These are phyloP conservation scores for Quercus gilva DNA, from an alignment of 306 rosid genomes.

Conservation along the genomic window DNA sequence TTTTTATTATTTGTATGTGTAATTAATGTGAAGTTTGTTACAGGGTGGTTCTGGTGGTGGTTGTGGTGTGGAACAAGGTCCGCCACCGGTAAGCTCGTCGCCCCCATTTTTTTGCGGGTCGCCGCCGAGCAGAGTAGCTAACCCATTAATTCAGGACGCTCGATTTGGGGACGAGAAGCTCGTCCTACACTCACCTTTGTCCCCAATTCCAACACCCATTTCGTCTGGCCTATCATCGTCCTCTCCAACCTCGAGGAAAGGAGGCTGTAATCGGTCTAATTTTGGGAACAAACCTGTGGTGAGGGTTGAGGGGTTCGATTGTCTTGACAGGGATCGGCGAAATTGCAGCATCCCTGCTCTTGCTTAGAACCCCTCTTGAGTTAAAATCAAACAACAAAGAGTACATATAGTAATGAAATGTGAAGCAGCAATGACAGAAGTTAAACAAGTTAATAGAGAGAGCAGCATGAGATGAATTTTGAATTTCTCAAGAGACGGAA, in stretches of 20 bases:
- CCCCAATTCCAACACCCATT: constrained; percentile 29
- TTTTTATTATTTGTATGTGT: too few species aligned
- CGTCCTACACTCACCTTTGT: constrained; percentile 33
- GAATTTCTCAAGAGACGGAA: constrained; percentile 28
- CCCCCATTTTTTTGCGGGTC: constrained; percentile 95
- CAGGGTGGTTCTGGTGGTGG: constrained; percentile 52
- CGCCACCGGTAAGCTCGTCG: constrained; percentile 58
- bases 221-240: constrained; percentile 42
- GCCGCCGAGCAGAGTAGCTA: constrained; percentile 96
- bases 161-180: constrained; percentile 79
- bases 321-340: constrained; percentile 78
- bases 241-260: constrained; percentile 61
- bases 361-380: constrained; percentile 44
- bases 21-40: neutral
- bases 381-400: neutral
- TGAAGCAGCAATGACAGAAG: neutral
- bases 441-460: constrained; percentile 18
- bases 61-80: constrained; percentile 52
- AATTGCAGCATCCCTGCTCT: constrained; percentile 87
- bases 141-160: constrained; percentile 90
- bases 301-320: constrained; percentile 91
- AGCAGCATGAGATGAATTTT: constrained; percentile 41
- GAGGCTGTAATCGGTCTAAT: constrained; percentile 65
- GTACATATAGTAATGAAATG: constrained; percentile 28
- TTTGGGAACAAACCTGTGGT: constrained; percentile 78